A percentile compares a stretch with the other conserved stretches of the same genome.
Conservation (phyloP, 139 green algal species). For the Chlorella sp. region DNA sequence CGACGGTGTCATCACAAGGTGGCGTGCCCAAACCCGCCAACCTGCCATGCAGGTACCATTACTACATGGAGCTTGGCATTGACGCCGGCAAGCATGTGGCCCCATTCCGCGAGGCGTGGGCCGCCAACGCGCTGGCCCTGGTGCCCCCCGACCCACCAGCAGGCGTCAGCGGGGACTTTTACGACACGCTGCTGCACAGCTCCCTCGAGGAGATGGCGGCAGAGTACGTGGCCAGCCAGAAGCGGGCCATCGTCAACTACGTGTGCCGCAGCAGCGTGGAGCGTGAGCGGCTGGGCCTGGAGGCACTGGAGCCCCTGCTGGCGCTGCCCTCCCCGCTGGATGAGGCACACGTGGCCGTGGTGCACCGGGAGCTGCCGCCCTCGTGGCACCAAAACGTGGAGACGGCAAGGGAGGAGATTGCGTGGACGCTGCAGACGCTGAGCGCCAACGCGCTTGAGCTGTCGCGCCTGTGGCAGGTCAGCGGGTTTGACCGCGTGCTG, state of each 20-base stretch:
- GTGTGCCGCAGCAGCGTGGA: conserved; percentile 38
- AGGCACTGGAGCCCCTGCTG: conserved; percentile 46
- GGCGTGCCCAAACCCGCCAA: neutral
- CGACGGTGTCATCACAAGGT: too few species aligned
- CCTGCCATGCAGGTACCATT: conserved; percentile 55
- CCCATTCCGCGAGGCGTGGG: conserved; percentile 53
- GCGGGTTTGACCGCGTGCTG: conserved; percentile 31
- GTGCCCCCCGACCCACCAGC: neutral
- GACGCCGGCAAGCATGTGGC: conserved; percentile 38
- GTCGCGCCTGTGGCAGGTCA: conserved; percentile 45
- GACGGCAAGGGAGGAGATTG: conserved; percentile 55
- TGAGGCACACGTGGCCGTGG: conserved; percentile 8
- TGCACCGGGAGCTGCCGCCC: conserved; percentile 28
- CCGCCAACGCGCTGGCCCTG: conserved; percentile 47
- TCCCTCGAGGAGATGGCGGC: conserved; percentile 47
- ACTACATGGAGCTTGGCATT: conserved; percentile 62
- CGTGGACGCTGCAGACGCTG: conserved; percentile 71
- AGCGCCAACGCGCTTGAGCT: conserved; percentile 63
- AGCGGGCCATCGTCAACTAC: conserved; percentile 65
- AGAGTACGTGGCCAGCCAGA: conserved; percentile 56
- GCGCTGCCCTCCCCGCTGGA: conserved; percentile 4
- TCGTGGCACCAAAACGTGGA: conserved; percentile 49
- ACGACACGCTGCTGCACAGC: conserved; percentile 41
- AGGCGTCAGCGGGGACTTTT: conserved; percentile 20
- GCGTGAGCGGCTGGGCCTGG: conserved; percentile 44